These are phyloP conservation scores for Trichophyton simii DNA, from an alignment of 2,329 filamentous ascomycete species.

Conservation along the genomic window DNA sequence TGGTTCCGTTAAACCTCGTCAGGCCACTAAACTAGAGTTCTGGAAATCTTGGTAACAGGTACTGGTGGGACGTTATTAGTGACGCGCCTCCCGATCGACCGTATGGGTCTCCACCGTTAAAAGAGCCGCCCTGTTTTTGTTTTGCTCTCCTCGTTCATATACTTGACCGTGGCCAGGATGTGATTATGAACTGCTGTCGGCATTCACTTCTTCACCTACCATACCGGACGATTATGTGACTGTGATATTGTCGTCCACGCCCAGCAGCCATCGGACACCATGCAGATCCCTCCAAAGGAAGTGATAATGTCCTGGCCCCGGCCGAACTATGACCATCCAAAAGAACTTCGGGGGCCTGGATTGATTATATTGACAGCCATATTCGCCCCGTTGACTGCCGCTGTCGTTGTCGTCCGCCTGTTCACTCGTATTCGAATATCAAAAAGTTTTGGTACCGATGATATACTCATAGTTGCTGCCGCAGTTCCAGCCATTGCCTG, in stretches of 20 bases:
- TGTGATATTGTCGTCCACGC: neutral
- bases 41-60: too few species aligned
- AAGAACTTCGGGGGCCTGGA: neutral
- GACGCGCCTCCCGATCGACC: too few species aligned
- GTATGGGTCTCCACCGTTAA: too few species aligned
- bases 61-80: too few species aligned
- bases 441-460: neutral
- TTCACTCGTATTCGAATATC: neutral
- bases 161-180: too few species aligned
- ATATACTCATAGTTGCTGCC: neutral
- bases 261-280: neutral
- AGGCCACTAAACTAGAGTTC: too few species aligned
- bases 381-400: neutral
- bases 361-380: neutral
- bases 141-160: too few species aligned
- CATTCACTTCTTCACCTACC: too few species aligned
- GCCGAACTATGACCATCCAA: neutral
- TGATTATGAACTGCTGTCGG: too few species aligned
- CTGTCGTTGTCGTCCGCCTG: neutral
- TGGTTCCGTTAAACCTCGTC: too few species aligned
- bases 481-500: neutral
- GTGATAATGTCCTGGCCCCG: neutral
- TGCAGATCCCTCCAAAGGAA: neutral
- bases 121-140: too few species aligned
- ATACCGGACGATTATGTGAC: neutral